A percentile compares a stretch with the other conserved stretches of the same genome.
phyloP scores from a whole-genome alignment of 2,329 filamentous ascomycete genomes.

The Akanthomyces dipterigenus region DNA sequence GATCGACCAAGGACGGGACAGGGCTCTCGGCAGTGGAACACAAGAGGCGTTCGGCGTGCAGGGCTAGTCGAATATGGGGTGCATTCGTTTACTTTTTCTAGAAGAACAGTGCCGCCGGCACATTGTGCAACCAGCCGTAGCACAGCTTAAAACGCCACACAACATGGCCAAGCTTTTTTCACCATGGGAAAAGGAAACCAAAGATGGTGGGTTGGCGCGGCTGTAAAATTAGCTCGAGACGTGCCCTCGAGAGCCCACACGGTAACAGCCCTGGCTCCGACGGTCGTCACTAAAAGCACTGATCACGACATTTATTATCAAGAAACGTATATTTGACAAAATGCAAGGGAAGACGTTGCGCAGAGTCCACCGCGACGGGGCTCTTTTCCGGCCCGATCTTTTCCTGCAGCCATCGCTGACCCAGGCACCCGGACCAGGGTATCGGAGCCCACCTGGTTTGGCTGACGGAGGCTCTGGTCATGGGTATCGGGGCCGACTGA shows the following conservation, averaged over 20 bases:
- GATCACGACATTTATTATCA: no score
- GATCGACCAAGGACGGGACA: not conserved
- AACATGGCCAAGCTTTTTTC: no score
- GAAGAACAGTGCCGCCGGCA: not conserved
- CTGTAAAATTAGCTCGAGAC: no score
- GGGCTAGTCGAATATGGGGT: not conserved
- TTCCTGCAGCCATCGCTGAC: not conserved
- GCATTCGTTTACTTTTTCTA: not conserved
- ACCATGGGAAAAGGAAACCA: no score
- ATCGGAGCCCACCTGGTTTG: not conserved
- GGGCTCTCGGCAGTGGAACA: not conserved
- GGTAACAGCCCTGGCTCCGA: no score
- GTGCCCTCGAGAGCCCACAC: no score
- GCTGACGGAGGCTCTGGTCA: not conserved
- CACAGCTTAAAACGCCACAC: no score
- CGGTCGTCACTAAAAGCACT: no score
- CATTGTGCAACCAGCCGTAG: not conserved
- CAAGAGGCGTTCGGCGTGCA: not conserved
- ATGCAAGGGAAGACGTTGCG: no score
- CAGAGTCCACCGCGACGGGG: not conserved
- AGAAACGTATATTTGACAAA: no score
- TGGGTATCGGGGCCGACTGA: not conserved
- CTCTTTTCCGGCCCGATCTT: not conserved
- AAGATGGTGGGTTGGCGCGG: no score
- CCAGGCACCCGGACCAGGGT: no score